Evolutionary conservation across 2,329 filamentous ascomycete genomes (phyloP).

Genomic region (Ophiostoma populinum): DNA sequence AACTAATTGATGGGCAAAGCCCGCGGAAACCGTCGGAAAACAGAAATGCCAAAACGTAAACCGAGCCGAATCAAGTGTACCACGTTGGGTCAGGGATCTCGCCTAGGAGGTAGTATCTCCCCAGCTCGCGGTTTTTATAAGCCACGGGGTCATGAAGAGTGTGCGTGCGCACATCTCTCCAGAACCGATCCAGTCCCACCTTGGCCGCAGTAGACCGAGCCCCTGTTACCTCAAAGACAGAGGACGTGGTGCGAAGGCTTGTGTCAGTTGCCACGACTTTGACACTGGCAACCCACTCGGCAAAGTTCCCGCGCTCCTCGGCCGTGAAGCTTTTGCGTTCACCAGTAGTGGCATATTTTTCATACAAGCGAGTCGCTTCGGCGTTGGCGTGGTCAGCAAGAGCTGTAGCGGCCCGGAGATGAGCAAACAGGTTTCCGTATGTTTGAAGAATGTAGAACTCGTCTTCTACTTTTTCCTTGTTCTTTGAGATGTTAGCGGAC

Average conservation of each 20-base stretch:
- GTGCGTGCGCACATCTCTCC: slow-evolving; percentile 49
- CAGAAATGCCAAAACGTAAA: neutral
- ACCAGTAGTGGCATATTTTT: slow-evolving; percentile 17
- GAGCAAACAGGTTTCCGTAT: slow-evolving; percentile 46
- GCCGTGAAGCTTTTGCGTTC: slow-evolving; percentile 29
- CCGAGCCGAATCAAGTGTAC: slow-evolving; percentile 29
- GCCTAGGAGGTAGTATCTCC: slow-evolving; percentile 35
- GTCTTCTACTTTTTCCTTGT: slow-evolving; percentile 37
- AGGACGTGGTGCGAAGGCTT: slow-evolving; percentile 36
- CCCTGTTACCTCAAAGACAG: slow-evolving; percentile 47
- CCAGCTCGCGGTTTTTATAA: slow-evolving; percentile 48
- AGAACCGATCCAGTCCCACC: slow-evolving; percentile 46
- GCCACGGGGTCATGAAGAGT: slow-evolving; percentile 49
- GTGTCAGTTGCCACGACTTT: slow-evolving; percentile 48
- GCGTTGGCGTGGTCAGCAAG: slow-evolving; percentile 38
- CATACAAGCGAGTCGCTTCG: slow-evolving; percentile 30
- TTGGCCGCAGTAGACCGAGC: slow-evolving; percentile 38
- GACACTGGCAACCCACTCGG: slow-evolving; percentile 43
- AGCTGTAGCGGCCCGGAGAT: slow-evolving; percentile 40
- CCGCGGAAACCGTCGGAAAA: slow-evolving; percentile 1
- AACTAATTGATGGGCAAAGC: neutral
- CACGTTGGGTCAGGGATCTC: slow-evolving; percentile 41
- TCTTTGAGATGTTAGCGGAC: too few relatives aligned
- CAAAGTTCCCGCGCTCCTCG: slow-evolving; percentile 37
- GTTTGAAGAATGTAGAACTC: slow-evolving; percentile 49